phyloP scores from a whole-genome alignment of 2,329 filamentous ascomycete genomes.

The Capronia coronata region DNA sequence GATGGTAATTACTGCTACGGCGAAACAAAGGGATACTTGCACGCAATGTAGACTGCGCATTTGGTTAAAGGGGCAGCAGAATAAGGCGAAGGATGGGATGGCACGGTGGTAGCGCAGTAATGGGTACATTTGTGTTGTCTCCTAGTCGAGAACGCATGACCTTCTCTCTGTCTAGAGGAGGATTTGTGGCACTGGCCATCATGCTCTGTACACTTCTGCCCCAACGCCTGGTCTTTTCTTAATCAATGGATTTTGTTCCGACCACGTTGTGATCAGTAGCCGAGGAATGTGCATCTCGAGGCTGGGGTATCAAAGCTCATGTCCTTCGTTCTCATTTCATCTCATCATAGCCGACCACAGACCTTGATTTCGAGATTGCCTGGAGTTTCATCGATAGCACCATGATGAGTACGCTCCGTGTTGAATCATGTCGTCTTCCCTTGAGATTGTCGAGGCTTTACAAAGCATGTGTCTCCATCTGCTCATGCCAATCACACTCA shows the following conservation, averaged over 20 bases:
- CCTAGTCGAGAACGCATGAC: background rate
- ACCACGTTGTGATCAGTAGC: background rate
- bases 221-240: background rate
- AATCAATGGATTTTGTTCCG: background rate
- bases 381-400: background rate
- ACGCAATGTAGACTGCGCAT: background rate
- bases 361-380: background rate
- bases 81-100: background rate
- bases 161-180: background rate
- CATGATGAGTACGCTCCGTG: background rate
- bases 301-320: constrained; percentile 3
- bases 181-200: background rate
- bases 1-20: constrained; percentile 2
- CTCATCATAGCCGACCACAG: background rate
- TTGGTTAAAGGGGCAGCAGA: background rate
- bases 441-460: background rate
- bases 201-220: background rate
- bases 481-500: constrained; percentile 34
- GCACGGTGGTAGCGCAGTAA: background rate
- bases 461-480: constrained; percentile 12
- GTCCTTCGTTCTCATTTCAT: background rate
- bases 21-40: background rate
- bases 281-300: background rate
- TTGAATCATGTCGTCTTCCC: background rate
- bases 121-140: background rate